Conservation (phyloP, 139 green algal genomes). For the Desmodesmus armatus region DNA sequence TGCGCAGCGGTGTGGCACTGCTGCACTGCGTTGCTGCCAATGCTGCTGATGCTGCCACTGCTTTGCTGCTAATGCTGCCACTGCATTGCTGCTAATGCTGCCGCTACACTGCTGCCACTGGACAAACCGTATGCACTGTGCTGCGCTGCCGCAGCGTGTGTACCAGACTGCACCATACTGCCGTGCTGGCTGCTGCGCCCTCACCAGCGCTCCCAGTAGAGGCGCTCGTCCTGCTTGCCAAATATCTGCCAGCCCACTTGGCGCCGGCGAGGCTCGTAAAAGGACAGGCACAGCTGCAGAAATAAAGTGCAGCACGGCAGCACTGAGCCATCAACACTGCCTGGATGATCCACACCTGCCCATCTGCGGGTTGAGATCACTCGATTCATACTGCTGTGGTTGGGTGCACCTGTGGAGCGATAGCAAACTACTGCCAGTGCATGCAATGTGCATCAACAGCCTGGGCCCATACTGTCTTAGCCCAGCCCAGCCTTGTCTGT, state of each 20-base stretch:
- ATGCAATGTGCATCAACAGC: too few relatives aligned
- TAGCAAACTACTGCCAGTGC: too few relatives aligned
- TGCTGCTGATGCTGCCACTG: not conserved
- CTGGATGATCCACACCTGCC: too few relatives aligned
- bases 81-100: not conserved
- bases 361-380: too few relatives aligned
- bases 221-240: conserved; percentile 76
- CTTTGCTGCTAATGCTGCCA: not conserved
- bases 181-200: not conserved
- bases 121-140: too few relatives aligned
- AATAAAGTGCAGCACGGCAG: not conserved
- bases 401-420: too few relatives aligned
- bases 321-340: not conserved
- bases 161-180: not conserved
- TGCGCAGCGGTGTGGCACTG: too few relatives aligned
- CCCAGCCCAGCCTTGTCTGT: too few relatives aligned
- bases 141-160: too few relatives aligned
- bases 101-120: too few relatives aligned
- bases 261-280: conserved; percentile 85
- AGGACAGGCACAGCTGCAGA: conserved; percentile 72
- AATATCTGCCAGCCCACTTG: conserved; percentile 71
- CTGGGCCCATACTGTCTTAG: too few relatives aligned
- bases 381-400: too few relatives aligned
- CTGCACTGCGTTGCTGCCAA: not conserved
- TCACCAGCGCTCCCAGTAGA: conserved; percentile 94